Base-by-base conservation (phyloP, 495 filamentous ascomycete species). In the Copromyces sp. region DNA sequence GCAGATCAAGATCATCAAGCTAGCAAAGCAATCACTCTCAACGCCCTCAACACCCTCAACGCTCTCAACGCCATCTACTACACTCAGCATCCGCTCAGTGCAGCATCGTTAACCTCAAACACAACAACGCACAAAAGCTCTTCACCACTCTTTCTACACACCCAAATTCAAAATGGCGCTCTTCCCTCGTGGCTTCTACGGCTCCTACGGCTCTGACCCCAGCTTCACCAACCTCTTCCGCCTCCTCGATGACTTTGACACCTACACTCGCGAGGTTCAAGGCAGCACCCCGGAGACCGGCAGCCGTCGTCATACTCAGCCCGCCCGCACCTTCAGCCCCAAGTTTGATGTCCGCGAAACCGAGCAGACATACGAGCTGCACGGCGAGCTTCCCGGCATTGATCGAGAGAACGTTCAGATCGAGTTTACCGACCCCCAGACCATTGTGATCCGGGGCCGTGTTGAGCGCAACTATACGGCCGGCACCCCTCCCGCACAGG, bases 361-460 rank as follows among this genome's bases (percentile, higher is more conserved):
- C 3, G 83, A 86, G 53, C 78, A 89, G 16, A 79, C 78, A 75
- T 98, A 95, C 81, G 87, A 94, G 76, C 89, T 98, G 3, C 89
- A 95, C 76, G 94, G 94, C 76, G 95, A 97, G 81, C 87, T 97
- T 0, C 93, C 95, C 0, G 95, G 95, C 45, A 85, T 94, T 68
- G 87, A 92, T 68, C 91, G 93, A 78, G 87, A 91, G 72, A 85
- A 96, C 76, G 81, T 97, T 74, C 83, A 88, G 70, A 92, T 97
- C 77, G 93, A 97, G 80, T 97, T 97, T 86, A 89, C 87, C 69
- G 94, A 97, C 78, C 82, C 86, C 5, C 86, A 92, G 69, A 97
- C 92, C 16, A 83, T 98, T 5, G 85, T 89, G 68, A 87, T 97
- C 79, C 86, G 86, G 70, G 95, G 94, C 59, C 88, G 82, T 68